Evolutionary conservation across 2,329 filamentous ascomycete genomes (phyloP).

Genomic region (Cryphonectria parasitica): DNA sequence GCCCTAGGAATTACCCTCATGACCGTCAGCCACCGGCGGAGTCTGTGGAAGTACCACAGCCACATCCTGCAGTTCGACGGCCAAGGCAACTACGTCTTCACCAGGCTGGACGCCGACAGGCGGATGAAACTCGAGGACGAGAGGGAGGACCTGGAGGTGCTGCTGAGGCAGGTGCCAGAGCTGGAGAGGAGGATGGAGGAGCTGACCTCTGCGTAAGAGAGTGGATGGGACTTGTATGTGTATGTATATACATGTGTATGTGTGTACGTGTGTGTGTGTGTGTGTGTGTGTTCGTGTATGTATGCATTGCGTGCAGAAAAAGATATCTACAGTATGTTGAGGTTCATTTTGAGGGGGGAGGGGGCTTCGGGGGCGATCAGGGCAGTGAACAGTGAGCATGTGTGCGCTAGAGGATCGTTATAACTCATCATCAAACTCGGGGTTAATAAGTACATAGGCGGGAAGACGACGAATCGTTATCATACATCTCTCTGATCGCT

Average conservation of each 20-base stretch:
- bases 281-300: too few relatives aligned
- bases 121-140: conserved; percentile 90
- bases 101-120: conserved; percentile 83
- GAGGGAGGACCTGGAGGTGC: conserved; percentile 88
- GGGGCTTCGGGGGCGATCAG: too few relatives aligned
- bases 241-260: neutral
- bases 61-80: conserved; percentile 97
- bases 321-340: too few relatives aligned
- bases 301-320: too few relatives aligned
- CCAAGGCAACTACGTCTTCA: conserved; percentile 89
- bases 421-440: too few relatives aligned
- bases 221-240: neutral
- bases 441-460: too few relatives aligned
- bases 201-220: conserved; percentile 57
- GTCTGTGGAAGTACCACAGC: conserved; percentile 95
- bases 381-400: too few relatives aligned
- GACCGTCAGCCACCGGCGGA: conserved; percentile 90
- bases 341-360: too few relatives aligned
- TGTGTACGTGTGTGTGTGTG: too few relatives aligned
- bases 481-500: too few relatives aligned
- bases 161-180: conserved; percentile 83
- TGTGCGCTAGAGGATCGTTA: too few relatives aligned
- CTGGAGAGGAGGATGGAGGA: conserved; percentile 84
- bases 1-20: conserved; percentile 89
- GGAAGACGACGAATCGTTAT: too few relatives aligned